Percentiles rank a stretch among this genome's conserved stretches.
phyloP scores from a whole-genome alignment of 129 eudicot species.

The Helianthus annuus region HanXRQr2.0-SUNRISE NC_035433.2:61480213-61480712 shows the following conservation, averaged over 20 bases:
- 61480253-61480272: constrained; percentile 89
- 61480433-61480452: no score
- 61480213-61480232: constrained; percentile 71
- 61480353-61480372: no score
- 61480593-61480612: constrained; percentile 31
- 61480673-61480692: background rate
- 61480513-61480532: background rate
- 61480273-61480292: constrained; percentile 81
- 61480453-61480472: no score
- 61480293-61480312: constrained; percentile 82
- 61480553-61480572: background rate
- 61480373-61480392: no score
- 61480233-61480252: constrained; percentile 86
- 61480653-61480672: constrained; percentile 14
- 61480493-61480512: no score
- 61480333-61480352: no score
- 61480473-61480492: no score
- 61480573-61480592: constrained; percentile 31
- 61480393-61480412: no score
- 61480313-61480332: constrained; percentile 46
- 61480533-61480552: background rate
- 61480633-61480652: constrained; percentile 17
- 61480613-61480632: constrained; percentile 12
- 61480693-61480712: background rate
- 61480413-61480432: no score